These are phyloP conservation scores for Pythium coloratum DNA, from an alignment of 352 stramenopile genomes.

Conservation along the genomic window DNA sequence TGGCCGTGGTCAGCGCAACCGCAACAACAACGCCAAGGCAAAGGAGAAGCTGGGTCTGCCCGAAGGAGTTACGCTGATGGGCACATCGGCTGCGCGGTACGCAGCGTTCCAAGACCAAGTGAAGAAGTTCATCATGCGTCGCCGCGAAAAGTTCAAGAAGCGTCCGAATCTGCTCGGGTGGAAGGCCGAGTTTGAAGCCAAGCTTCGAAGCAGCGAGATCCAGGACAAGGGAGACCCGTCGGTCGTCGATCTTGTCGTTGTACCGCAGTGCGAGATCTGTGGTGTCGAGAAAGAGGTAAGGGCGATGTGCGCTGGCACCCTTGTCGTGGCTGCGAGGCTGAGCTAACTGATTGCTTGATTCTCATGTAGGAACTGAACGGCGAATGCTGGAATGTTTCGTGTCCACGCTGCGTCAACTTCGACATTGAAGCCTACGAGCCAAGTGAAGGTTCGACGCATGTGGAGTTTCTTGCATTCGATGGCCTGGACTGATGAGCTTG, in stretches of 20 bases:
- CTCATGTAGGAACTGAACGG: conserved; percentile 51
- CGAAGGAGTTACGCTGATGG: conserved; percentile 80
- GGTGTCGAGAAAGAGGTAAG: conserved; percentile 81
- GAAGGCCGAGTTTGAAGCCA: conserved; percentile 67
- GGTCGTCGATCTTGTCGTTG: conserved; percentile 66
- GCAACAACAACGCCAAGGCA: conserved; percentile 63
- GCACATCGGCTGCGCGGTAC: conserved; percentile 78
- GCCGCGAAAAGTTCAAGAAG: conserved; percentile 81
- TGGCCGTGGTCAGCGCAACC: conserved; percentile 54
- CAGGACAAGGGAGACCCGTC: conserved; percentile 55
- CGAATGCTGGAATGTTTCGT: conserved; percentile 76
- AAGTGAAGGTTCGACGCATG: conserved; percentile 23
- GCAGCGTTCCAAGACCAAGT: conserved; percentile 83
- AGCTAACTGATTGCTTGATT: not conserved
- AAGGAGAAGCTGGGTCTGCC: conserved; percentile 71
- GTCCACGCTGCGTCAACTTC: conserved; percentile 68
- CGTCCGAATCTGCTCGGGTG: conserved; percentile 82
- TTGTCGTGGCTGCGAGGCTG: not conserved
- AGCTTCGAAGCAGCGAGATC: conserved; percentile 54
- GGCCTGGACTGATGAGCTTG: not conserved
- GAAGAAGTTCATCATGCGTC: conserved; percentile 80
- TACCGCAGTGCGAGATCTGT: conserved; percentile 80
- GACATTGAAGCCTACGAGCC: conserved; percentile 57
- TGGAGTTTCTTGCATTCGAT: not conserved
- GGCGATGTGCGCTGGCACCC: no score